Base-by-base conservation (phyloP, 2,329 filamentous ascomycete species). In the Neofusicoccum umdonicola region DNA sequence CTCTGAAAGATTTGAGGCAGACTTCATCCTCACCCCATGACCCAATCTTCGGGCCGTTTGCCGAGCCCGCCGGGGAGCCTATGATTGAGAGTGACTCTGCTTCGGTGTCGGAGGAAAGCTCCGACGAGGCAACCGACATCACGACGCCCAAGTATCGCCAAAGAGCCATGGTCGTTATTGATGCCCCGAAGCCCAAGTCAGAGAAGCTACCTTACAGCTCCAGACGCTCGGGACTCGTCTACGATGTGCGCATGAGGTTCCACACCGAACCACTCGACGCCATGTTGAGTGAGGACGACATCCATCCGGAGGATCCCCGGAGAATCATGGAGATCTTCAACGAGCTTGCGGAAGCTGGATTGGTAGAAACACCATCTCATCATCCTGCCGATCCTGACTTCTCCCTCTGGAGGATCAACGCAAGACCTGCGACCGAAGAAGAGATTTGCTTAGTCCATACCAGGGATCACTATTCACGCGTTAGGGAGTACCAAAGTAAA, bases 161-260 rank as follows among this genome's bases (percentile, higher is more conserved):
- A 47, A 63, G 39, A 44, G 48, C 31, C 39, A 27, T 56, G 31
- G 61, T 63, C 15, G 61, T 63, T 9, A 63, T 63, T 41, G 19
- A 63, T 42, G 61, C 50, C 13, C 62, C 51, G 13, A 47, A 56
- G 19, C 57, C 57, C 15, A 60, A 65, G 22, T 57, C 41, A 1
- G 50, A 57, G 9, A 44, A 17, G 35, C 68, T 79, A 11, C 77
- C 77, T 1, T 78, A 80, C 64, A 69, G 73, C 3, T 76, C 74
- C 0, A 69, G 70, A 3, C 73, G 74, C 66, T 82, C 81, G 8
- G 82, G 82, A 0, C 72, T 84, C 2, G 80, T 84, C 69, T 99
- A 98, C 74, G 95, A 99, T 79, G 88, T 92, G 65, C 88, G 94
- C 37, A 99, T 99, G 95, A 92, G 95, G 66, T 90, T 96, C 66